Evolutionary conservation across 768 basidiomycete genomes (phyloP), one percentile per base, ranked within the genome.

Genomic region (Inosperma sp.): DNA sequence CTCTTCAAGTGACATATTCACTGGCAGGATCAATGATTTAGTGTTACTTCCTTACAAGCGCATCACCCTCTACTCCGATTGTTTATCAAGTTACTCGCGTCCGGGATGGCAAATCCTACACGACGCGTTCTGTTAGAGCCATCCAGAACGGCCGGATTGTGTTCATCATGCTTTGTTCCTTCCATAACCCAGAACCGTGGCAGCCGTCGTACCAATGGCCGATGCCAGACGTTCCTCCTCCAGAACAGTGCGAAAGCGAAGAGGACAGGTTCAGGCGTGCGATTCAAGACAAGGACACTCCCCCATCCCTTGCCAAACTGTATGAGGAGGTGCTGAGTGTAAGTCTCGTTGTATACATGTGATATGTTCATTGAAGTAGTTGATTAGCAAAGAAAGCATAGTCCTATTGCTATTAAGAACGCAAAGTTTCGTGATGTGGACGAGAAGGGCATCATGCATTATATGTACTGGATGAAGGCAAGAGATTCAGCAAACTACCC

Each of bases 31-130:
- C n/a, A n/a, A n/a, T n/a, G n/a, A n/a, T n/a, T 2, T 61, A 92
- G 87, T 89, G 86, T 58, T 93, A 93, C 59, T 93, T 93, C 63
- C 71, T 92, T 23, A 75, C 81, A 22, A 82, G 83, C 54, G 90
- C 84, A 7, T 87, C 88, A 10, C 76, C 84, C 0, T 72, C 84
- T 3, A 75, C 79, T 5, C 86, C 89, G 7, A 84, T 92, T 55
- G 72, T 90, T 44, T 92, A 92, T 65, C 78, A 78, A 54, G 86
- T 93, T 44, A 88, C 90, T 56, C 72, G 81, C 7, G 65, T 89
- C 27, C 83, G 89, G 5, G 75, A 89, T 52, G 89, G 88, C 37
- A 77, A 78, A 22, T 84, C 85, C 10, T 92, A 89, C 63, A 72
- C 76, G 40, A 88, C 88, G 3, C 79, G 81, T 44, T 75, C 70